These are phyloP conservation scores for Odontarrhena argentea DNA, from an alignment of 345 rosid species.

Conservation along the genomic window DNA sequence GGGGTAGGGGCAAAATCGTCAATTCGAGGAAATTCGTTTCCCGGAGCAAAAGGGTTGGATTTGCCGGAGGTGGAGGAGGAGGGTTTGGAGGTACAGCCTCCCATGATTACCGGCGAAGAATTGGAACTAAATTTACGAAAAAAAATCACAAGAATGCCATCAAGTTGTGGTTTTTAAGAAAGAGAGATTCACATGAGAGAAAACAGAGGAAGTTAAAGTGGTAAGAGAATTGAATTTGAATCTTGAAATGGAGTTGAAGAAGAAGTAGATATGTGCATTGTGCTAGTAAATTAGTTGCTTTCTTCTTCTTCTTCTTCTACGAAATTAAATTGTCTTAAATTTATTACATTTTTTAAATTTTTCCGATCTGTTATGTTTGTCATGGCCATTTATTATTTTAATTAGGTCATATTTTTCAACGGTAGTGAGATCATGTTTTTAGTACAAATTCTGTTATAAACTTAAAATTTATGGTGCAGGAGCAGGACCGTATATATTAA, in stretches of 20 bases:
- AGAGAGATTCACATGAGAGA: slow-evolving; percentile 16
- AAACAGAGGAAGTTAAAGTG: slow-evolving; percentile 18
- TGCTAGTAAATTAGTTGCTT: slow-evolving; percentile 32
- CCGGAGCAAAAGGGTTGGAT: slow-evolving; percentile 65
- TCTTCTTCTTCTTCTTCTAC: slow-evolving; percentile 17
- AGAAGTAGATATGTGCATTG: slow-evolving; percentile 5
- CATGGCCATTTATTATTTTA: neutral
- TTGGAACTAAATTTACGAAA: neutral
- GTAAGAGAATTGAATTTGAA: slow-evolving; percentile 36
- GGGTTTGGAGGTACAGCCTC: slow-evolving; percentile 72
- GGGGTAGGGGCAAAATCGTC: slow-evolving; percentile 36
- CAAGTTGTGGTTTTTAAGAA: slow-evolving; percentile 12
- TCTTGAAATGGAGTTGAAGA: slow-evolving; percentile 29
- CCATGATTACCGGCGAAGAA: slow-evolving; percentile 56
- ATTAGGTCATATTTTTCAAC: slow-evolving; percentile 22
- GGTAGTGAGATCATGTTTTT: slow-evolving; percentile 24
- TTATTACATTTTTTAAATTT: slow-evolving; percentile 11
- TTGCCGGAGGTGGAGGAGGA: slow-evolving; percentile 44
- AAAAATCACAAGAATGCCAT: slow-evolving; percentile 19
- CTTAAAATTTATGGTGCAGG: neutral
- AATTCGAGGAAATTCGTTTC: slow-evolving; percentile 40
- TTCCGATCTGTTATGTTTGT: slow-evolving; percentile 24
- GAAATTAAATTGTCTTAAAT: slow-evolving; percentile 27
- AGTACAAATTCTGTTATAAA: slow-evolving; percentile 18
- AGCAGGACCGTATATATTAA: no score